A percentile compares a stretch with the other conserved stretches of the same genome.
phyloP scores from a whole-genome alignment of 2,329 filamentous ascomycete genomes.

The Ceratocystis colombiana region DNA sequence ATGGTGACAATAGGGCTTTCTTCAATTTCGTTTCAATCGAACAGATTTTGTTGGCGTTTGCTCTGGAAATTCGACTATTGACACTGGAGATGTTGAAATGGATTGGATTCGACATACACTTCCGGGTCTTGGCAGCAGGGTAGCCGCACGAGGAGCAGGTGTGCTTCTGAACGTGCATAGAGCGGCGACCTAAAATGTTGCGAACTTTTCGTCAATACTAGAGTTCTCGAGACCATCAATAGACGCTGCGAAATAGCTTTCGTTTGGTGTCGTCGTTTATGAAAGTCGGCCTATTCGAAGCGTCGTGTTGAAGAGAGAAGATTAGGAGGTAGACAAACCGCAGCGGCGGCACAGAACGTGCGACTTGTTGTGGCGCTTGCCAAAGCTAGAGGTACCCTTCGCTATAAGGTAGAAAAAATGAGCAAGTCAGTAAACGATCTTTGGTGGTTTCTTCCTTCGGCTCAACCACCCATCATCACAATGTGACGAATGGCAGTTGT shows the following conservation, averaged over 20 bases:
- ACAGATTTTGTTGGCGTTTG: not conserved
- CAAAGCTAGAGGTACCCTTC: slow-evolving; percentile 50
- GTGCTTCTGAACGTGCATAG: slow-evolving; percentile 99
- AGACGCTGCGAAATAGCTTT: not conserved
- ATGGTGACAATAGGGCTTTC: not conserved
- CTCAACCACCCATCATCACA: slow-evolving; percentile 16
- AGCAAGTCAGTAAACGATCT: slow-evolving; percentile 24
- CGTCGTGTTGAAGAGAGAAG: slow-evolving; percentile 20
- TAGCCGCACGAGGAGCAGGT: slow-evolving; percentile 94
- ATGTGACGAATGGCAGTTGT: slow-evolving; percentile 24
- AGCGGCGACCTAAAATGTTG: slow-evolving; percentile 63
- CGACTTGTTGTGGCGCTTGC: slow-evolving; percentile 86
- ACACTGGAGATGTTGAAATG: slow-evolving; percentile 1
- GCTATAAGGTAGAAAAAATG: slow-evolving; percentile 34
- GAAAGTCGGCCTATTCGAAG: slow-evolving; percentile 25
- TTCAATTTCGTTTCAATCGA: not conserved
- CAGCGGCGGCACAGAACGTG: slow-evolving; percentile 97
- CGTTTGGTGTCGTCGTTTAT: slow-evolving; percentile 16
- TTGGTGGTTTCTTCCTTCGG: not conserved
- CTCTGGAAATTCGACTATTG: slow-evolving; percentile 16
- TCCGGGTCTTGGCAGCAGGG: slow-evolving; percentile 91
- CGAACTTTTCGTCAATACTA: slow-evolving; percentile 10
- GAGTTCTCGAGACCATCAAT: not conserved
- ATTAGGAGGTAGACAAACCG: slow-evolving; percentile 54
- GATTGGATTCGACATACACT: slow-evolving; percentile 63